A percentile compares a stretch with the other conserved stretches of the same genome.
These are phyloP conservation scores for Mrakiaceae sp. DNA, from an alignment of 1,284 basidiomycete genomes.

Conservation along the genomic window DNA sequence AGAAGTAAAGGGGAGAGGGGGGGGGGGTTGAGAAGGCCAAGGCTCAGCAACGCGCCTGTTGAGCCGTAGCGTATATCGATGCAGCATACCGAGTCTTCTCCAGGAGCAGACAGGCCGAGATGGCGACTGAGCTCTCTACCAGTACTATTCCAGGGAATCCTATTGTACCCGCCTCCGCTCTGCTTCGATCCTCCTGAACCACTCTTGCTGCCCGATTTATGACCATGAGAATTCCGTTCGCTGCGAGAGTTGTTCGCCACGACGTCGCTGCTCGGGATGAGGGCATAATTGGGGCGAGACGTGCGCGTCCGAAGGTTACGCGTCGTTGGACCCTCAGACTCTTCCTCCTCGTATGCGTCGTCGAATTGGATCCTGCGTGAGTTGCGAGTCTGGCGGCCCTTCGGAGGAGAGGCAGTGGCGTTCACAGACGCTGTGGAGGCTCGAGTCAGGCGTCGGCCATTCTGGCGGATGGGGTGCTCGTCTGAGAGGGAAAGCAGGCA, in stretches of 20 bases:
- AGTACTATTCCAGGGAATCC: conserved; percentile 24
- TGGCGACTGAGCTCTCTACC: conserved; percentile 27
- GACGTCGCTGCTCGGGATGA: conserved; percentile 25
- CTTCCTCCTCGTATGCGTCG: conserved; percentile 1
- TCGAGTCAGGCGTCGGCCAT: neutral
- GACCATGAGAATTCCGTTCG: neutral
- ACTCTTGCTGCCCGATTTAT: conserved; percentile 14
- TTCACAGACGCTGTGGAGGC: neutral
- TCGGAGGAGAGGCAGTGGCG: neutral
- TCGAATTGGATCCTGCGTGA: neutral
- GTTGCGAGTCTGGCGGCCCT: conserved; percentile 1
- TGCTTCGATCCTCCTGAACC: conserved; percentile 24
- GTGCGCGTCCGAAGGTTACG: conserved; percentile 31
- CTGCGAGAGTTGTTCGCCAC: neutral
- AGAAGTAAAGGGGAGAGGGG: neutral
- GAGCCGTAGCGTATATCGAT: neutral
- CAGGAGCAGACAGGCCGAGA: conserved; percentile 22
- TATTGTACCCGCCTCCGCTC: conserved; percentile 18
- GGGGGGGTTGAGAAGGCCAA: neutral
- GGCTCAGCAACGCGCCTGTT: neutral
- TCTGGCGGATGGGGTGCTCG: neutral
- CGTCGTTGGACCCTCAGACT: conserved; percentile 1
- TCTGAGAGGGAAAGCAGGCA: neutral
- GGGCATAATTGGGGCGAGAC: conserved; percentile 30
- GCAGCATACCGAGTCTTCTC: conserved; percentile 3